These are phyloP conservation scores for Colletotrichum zoysiae DNA, from an alignment of 2,329 filamentous ascomycete genomes.

Conservation along the genomic window DNA sequence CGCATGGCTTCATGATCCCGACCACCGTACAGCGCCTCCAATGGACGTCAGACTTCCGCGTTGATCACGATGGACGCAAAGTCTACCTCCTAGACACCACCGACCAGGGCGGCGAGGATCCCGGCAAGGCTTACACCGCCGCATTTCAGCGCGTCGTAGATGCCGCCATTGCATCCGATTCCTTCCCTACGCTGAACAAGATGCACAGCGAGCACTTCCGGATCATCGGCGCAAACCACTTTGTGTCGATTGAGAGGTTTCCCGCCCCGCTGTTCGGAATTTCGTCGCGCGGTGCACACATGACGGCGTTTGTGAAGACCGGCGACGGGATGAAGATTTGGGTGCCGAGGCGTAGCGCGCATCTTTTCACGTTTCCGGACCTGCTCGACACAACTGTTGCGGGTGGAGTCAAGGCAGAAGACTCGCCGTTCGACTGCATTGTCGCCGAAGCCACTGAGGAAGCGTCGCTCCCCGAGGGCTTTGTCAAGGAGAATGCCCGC, in stretches of 20 bases:
- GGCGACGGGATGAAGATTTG: constrained; percentile 71
- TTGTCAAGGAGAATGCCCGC: constrained; percentile 46
- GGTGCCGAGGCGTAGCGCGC: constrained; percentile 75
- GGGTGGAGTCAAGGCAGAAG: constrained; percentile 77
- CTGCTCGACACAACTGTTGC: constrained; percentile 86
- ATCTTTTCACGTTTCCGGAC: constrained; percentile 79
- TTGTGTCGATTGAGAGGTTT: constrained; percentile 68
- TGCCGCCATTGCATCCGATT: constrained; percentile 47
- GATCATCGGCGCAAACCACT: constrained; percentile 53
- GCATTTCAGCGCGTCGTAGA: constrained; percentile 57
- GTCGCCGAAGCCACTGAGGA: constrained; percentile 81
- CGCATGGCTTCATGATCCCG: constrained; percentile 64
- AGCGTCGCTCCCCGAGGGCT: constrained; percentile 58
- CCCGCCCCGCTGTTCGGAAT: constrained; percentile 76
- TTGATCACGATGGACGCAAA: constrained; percentile 50
- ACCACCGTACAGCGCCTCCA: constrained; percentile 61
- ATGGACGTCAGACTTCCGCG: constrained; percentile 56
- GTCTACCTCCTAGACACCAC: constrained; percentile 51
- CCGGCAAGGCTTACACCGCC: constrained; percentile 50
- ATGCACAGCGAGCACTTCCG: constrained; percentile 59
- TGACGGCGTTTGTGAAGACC: constrained; percentile 71
- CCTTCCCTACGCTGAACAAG: constrained; percentile 55
- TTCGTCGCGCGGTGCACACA: constrained; percentile 73
- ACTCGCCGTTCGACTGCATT: constrained; percentile 75
- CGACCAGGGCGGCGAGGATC: constrained; percentile 42